Percentiles rank a stretch among this genome's conserved stretches.
Evolutionary conservation across 139 green algal genomes (phyloP).

Genomic region (Coelastrella sp.): DNA sequence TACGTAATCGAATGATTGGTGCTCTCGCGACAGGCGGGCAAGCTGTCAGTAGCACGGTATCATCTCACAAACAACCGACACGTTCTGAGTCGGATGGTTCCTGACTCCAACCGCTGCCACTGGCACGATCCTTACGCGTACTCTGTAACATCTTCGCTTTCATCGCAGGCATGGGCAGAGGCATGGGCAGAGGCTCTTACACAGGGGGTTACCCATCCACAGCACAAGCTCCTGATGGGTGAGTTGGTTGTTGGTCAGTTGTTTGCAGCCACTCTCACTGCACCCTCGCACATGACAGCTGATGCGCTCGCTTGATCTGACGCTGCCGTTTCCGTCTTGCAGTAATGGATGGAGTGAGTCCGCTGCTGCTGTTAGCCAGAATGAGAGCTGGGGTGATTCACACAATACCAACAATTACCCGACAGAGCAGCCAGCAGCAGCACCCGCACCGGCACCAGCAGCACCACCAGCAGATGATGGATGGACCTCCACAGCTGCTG

Average conservation of each 20-base stretch:
- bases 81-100: no score
- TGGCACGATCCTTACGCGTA: background rate
- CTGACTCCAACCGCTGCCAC: no score
- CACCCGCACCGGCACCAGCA: slow-evolving; percentile 22
- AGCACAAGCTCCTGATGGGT: slow-evolving; percentile 31
- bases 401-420: slow-evolving; percentile 1
- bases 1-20: background rate
- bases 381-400: background rate
- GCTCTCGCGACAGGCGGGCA: background rate
- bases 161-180: slow-evolving; percentile 25
- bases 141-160: background rate
- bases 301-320: background rate
- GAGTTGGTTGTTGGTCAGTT: background rate
- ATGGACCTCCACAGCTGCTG: slow-evolving; percentile 6
- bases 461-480: slow-evolving; percentile 29
- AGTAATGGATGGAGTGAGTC: slow-evolving; percentile 21
- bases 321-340: background rate
- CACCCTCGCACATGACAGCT: background rate
- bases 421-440: slow-evolving; percentile 32
- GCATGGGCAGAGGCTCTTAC: slow-evolving; percentile 8
- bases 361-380: background rate
- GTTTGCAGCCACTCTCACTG: background rate
- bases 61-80: no score
- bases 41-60: background rate
- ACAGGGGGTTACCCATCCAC: slow-evolving; percentile 19